These are phyloP conservation scores for Sistotremastrum suecicum DNA, from an alignment of 768 basidiomycete genomes.

Conservation along the genomic window DNA sequence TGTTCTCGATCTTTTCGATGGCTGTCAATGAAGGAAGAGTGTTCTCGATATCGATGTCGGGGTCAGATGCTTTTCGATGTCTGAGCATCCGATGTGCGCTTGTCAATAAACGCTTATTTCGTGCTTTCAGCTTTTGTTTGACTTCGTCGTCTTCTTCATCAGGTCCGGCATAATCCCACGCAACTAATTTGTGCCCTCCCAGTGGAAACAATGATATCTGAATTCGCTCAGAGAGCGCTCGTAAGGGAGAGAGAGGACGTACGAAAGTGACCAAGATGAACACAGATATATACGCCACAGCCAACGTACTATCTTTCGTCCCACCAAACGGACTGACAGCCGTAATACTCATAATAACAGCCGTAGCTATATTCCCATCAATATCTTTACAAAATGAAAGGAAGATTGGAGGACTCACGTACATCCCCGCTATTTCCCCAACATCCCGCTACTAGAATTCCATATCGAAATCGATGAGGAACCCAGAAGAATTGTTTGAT, in stretches of 20 bases:
- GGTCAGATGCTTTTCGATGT: constrained; percentile 12
- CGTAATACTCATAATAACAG: constrained; percentile 51
- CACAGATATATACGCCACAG: constrained; percentile 51
- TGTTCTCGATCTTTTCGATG: background rate
- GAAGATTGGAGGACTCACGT: constrained; percentile 26
- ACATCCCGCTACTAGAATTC: constrained; percentile 52
- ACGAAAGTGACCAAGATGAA: constrained; percentile 50
- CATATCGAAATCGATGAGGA: constrained; percentile 61
- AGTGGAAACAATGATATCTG: constrained; percentile 49
- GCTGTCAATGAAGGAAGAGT: constrained; percentile 4
- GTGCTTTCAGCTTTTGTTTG: constrained; percentile 21
- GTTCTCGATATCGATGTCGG: constrained; percentile 12
- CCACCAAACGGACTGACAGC: constrained; percentile 49
- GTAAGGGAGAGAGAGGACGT: constrained; percentile 7
- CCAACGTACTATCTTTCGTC: constrained; percentile 38
- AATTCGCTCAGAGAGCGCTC: background rate
- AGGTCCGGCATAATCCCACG: constrained; percentile 51
- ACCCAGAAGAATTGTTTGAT: constrained; percentile 58
- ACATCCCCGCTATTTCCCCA: constrained; percentile 63
- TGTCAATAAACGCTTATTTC: background rate
- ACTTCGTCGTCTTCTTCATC: constrained; percentile 47
- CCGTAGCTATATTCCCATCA: constrained; percentile 32
- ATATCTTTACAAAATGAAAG: background rate
- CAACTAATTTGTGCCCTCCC: constrained; percentile 39
- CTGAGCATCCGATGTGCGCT: background rate